Evolutionary conservation across 2,329 filamentous ascomycete genomes (phyloP).

Genomic region (Sporothrix protearum): DNA sequence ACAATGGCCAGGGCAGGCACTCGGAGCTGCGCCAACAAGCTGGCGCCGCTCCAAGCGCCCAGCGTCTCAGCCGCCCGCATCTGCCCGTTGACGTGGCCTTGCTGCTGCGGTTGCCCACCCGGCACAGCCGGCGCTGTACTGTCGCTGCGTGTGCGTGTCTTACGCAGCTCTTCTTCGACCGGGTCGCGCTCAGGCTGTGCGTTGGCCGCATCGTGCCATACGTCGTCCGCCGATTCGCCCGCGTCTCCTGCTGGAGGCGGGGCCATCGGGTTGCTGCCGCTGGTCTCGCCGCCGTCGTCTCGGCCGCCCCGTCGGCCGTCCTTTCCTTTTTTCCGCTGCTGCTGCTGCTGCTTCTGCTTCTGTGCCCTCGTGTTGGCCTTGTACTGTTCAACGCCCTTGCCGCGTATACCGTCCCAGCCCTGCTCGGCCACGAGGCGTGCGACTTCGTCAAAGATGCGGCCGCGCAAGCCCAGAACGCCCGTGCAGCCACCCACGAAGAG

Average conservation of each 20-base stretch:
- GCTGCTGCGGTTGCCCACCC: constrained; percentile 17
- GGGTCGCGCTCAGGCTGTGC: constrained; percentile 51
- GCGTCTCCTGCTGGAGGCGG: neutral
- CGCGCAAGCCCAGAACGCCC: constrained; percentile 72
- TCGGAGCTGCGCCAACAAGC: constrained; percentile 64
- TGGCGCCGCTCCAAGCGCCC: constrained; percentile 72
- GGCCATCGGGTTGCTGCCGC: constrained; percentile 18
- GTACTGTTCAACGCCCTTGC: constrained; percentile 60
- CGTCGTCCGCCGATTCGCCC: constrained; percentile 28
- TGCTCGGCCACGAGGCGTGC: constrained; percentile 60
- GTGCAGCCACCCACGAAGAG: constrained; percentile 81
- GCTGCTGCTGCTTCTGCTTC: constrained; percentile 26
- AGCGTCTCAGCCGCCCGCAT: constrained; percentile 66
- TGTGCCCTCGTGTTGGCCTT: constrained; percentile 45
- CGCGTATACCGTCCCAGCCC: constrained; percentile 75
- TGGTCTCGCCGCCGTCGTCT: constrained; percentile 31
- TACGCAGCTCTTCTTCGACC: constrained; percentile 57
- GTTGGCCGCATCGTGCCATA: constrained; percentile 43
- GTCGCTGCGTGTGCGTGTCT: constrained; percentile 30
- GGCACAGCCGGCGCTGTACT: constrained; percentile 26
- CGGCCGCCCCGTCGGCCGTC: neutral
- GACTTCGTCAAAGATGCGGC: constrained; percentile 73
- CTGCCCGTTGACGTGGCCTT: constrained; percentile 41
- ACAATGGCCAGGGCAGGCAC: constrained; percentile 66
- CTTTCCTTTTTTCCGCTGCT: neutral